Percentiles rank a stretch among this genome's conserved stretches.
Evolutionary conservation across 1,284 basidiomycete genomes (phyloP).

Genomic region (Austroboletus rostrupii): DNA sequence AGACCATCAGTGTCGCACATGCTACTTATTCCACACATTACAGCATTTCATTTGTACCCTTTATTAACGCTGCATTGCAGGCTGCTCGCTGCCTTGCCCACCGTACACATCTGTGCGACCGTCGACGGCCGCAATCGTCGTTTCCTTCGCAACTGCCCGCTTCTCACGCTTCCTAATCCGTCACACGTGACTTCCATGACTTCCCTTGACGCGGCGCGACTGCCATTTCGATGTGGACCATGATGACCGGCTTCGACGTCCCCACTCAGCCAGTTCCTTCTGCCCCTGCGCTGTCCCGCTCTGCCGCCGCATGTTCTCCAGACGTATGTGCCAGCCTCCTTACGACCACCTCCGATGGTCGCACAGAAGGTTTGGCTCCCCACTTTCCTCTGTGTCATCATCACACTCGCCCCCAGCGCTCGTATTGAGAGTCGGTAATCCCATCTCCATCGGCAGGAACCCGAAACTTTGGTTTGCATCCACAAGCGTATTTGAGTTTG

Average conservation of each 20-base stretch:
- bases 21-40: background rate
- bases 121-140: background rate
- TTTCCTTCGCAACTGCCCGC: constrained; percentile 17
- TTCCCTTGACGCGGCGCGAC: constrained; percentile 12
- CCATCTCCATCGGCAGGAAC: constrained; percentile 66
- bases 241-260: constrained; percentile 20
- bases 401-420: constrained; percentile 39
- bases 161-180: background rate
- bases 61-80: constrained; percentile 8
- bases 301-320: constrained; percentile 8
- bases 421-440: constrained; percentile 54
- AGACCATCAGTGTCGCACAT: background rate
- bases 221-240: background rate
- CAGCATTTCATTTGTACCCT: constrained; percentile 4
- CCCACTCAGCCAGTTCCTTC: constrained; percentile 31
- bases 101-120: constrained; percentile 13
- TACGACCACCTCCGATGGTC: constrained; percentile 48
- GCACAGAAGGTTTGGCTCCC: constrained; percentile 52
- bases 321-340: constrained; percentile 68
- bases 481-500: constrained; percentile 2
- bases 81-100: constrained; percentile 9
- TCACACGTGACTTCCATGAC: constrained; percentile 23
- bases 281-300: constrained; percentile 16
- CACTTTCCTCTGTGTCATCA: constrained; percentile 11
- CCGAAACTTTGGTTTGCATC: constrained; percentile 44